Conservation (phyloP, 192 early-diverging fungal species). For the Coemansia sp. region DNA sequence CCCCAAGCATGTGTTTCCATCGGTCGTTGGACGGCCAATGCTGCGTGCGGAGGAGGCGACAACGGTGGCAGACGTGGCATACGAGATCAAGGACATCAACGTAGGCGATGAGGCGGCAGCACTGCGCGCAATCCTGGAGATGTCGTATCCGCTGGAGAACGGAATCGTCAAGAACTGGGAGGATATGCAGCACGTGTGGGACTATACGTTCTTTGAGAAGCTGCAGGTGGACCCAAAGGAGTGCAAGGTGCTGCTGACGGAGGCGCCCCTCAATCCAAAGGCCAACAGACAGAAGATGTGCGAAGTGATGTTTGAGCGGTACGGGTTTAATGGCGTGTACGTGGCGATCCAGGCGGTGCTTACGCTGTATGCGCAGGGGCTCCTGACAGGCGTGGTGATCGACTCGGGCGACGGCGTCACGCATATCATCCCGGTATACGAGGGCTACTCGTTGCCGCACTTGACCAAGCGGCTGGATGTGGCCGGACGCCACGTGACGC, state of each 20-base stretch:
- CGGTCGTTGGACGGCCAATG: conserved; percentile 97
- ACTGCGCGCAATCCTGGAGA: conserved; percentile 82
- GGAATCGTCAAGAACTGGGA: conserved; percentile 98
- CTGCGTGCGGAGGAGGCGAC: conserved; percentile 91
- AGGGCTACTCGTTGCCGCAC: conserved; percentile 90
- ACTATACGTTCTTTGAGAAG: conserved; percentile 95
- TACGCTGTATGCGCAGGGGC: conserved; percentile 97
- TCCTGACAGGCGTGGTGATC: conserved; percentile 94
- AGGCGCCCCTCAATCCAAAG: conserved; percentile 95
- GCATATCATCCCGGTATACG: conserved; percentile 98
- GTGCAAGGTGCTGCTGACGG: conserved; percentile 93
- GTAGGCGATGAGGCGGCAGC: conserved; percentile 96
- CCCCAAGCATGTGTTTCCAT: conserved; percentile 92
- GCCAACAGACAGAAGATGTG: conserved; percentile 91
- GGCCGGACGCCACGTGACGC: conserved; percentile 93
- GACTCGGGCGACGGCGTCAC: conserved; percentile 99
- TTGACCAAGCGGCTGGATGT: conserved; percentile 89
- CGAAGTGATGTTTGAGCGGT: conserved; percentile 95
- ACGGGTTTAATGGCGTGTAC: conserved; percentile 90
- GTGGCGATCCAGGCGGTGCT: conserved; percentile 97
- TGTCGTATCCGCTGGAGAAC: conserved; percentile 99
- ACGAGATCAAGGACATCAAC: conserved; percentile 89
- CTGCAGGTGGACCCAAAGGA: conserved; percentile 85
- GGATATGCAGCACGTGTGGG: conserved; percentile 96
- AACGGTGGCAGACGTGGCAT: conserved; percentile 54